Evolutionary conservation across 1,284 basidiomycete genomes (phyloP), one percentile per base, ranked within the genome.

Genomic region (Ceratobasidium sp.): DNA sequence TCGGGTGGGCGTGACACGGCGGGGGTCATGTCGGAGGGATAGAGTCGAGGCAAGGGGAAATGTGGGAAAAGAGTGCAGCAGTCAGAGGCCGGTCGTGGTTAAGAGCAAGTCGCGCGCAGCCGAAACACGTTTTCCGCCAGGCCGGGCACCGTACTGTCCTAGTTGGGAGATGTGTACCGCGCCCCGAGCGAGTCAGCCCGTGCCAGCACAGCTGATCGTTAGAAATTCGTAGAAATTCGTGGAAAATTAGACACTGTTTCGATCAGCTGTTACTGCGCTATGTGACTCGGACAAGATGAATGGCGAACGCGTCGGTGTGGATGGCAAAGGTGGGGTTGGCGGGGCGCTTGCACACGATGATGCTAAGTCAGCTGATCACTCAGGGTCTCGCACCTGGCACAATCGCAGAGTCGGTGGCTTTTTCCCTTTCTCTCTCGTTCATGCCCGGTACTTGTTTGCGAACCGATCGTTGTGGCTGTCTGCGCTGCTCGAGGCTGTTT

Each of bases 1-100:
- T 92, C 91, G 46, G 73, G 73, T 38, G 50, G 73, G 40, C 73
- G 54, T 13, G 73, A 75, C 50, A 75, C 73, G 33, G 62, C 73
- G 28, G 62, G 73, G 10, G 73, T 75, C 73, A 75, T 66, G 23
- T 38, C 26, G 52, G 66, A 54, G 12, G 26, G 66, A 54, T 26
- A 33, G 26, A 28, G 44, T 4, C 5, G 28, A 13, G 57, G 6
- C 28, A 38, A 40, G 40, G 48, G 42, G 10, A 28, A 33, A 50
- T 69, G 38, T 4, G 56, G 48, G 61, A 42, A 74, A 52, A 57
- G 68, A 57, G 44, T 61, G 70, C 46, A 26, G 57, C 62, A 44
- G 62, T 12, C 66, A 68, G 50, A 33, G 33, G 33, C 4, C n/a
- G 7, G 48, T 68, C 28, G 52, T 68, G 66, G 66, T 56, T 68